phyloP scores from a whole-genome alignment of 768 basidiomycete genomes.

The Pleurotus tuber-regium region DNA sequence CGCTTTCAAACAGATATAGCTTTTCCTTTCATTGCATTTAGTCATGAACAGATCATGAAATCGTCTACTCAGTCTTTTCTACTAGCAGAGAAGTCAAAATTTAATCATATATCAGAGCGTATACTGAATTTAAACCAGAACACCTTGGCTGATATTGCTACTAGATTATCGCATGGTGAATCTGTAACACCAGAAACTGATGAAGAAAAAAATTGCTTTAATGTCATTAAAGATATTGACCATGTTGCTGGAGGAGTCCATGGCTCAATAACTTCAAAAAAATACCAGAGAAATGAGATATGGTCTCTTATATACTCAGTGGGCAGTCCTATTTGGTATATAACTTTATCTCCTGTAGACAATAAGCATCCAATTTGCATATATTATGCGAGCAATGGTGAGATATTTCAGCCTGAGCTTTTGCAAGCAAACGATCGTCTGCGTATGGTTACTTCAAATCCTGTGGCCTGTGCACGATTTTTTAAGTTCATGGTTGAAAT shows the following conservation, averaged over 20 bases:
- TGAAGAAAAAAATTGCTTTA: constrained; percentile 32
- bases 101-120: constrained; percentile 21
- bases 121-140: constrained; percentile 20
- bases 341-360: background rate
- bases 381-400: background rate
- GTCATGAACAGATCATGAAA: constrained; percentile 27
- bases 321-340: too few species aligned
- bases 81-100: constrained; percentile 23
- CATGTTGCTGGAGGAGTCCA: constrained; percentile 28
- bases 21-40: too few species aligned
- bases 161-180: constrained; percentile 22
- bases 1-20: too few species aligned
- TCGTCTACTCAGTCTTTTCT: constrained; percentile 23
- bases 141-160: constrained; percentile 18
- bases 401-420: background rate
- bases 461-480: too few species aligned
- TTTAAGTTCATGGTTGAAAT: too few species aligned
- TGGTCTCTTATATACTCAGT: background rate
- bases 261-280: constrained; percentile 18
- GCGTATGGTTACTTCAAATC: too few species aligned
- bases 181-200: constrained; percentile 23
- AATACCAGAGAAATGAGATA: background rate
- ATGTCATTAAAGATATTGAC: constrained; percentile 31
- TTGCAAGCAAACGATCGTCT: background rate
- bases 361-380: too few species aligned